Evolutionary conservation across 164 flowering plant species (phyloP).

Genomic region (Annona squamosa): DNA sequence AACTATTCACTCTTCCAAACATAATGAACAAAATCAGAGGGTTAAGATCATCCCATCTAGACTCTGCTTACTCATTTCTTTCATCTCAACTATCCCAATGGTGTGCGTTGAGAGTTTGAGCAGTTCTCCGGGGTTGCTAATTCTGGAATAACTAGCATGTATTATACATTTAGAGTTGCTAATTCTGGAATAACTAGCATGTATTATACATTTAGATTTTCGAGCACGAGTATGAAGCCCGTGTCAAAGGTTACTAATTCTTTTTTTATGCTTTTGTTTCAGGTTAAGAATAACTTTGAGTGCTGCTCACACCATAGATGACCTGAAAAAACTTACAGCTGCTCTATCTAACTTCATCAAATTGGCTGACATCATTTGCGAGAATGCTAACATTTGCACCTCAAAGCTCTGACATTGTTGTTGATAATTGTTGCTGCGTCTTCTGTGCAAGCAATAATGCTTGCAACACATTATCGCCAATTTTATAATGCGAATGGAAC

Average conservation of each 20-base stretch:
- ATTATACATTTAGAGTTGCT: background rate
- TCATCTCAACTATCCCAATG: background rate
- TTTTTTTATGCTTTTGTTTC: background rate
- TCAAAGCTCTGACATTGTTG: background rate
- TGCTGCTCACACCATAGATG: slow-evolving; percentile 70
- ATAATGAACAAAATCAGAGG: background rate
- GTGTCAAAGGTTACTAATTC: background rate
- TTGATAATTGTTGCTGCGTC: too few species aligned
- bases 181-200: background rate
- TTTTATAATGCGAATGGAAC: too few species aligned
- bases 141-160: background rate
- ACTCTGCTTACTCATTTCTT: background rate
- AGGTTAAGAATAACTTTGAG: slow-evolving; percentile 78
- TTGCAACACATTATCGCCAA: too few species aligned
- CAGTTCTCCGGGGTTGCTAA: background rate
- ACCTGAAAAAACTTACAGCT: slow-evolving; percentile 53
- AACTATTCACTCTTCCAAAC: background rate
- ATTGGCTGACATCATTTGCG: slow-evolving; percentile 19
- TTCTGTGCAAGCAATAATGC: too few species aligned
- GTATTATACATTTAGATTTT: background rate
- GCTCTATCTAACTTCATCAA: slow-evolving; percentile 55
- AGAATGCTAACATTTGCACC: background rate
- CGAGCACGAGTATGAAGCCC: background rate
- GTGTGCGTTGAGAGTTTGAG: background rate
- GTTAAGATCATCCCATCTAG: background rate